Percentiles rank a stretch among this genome's conserved stretches.
Conservation (phyloP, 2,329 filamentous ascomycete species). For the Cladosporium halotolerans region DNA sequence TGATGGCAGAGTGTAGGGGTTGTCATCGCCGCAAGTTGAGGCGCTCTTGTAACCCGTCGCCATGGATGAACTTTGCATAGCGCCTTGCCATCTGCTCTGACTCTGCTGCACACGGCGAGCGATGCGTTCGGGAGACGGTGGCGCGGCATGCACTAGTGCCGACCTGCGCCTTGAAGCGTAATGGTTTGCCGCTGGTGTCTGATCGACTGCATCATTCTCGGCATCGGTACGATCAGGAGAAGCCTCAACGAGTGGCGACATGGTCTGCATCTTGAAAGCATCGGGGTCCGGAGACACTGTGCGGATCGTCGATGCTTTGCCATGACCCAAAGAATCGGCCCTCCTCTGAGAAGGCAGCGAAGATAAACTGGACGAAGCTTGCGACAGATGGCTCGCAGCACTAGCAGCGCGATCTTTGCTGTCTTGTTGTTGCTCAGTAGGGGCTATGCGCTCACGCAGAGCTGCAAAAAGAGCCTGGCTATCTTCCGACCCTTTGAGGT, state of each 20-base stretch:
- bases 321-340: constrained; percentile 1
- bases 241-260: constrained; percentile 23
- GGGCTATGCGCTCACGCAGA: constrained; percentile 46
- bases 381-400: constrained; percentile 32
- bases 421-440: background rate
- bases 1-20: constrained; percentile 28
- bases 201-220: background rate
- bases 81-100: constrained; percentile 37
- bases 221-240: constrained; percentile 1
- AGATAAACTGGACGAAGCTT: constrained; percentile 16
- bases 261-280: constrained; percentile 15
- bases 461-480: constrained; percentile 59
- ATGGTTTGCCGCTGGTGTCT: background rate
- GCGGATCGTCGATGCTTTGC: constrained; percentile 19
- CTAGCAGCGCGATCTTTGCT: background rate
- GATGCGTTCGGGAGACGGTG: constrained; percentile 35
- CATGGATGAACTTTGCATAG: constrained; percentile 27
- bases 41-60: background rate
- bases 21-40: constrained; percentile 17
- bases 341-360: constrained; percentile 20
- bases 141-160: constrained; percentile 16
- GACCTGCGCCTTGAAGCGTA: background rate
- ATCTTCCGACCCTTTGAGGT: constrained; percentile 37
- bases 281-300: constrained; percentile 22
- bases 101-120: constrained; percentile 33